Base-by-base conservation (phyloP, 768 basidiomycete species). In the Russula griseocarnosa region DNA sequence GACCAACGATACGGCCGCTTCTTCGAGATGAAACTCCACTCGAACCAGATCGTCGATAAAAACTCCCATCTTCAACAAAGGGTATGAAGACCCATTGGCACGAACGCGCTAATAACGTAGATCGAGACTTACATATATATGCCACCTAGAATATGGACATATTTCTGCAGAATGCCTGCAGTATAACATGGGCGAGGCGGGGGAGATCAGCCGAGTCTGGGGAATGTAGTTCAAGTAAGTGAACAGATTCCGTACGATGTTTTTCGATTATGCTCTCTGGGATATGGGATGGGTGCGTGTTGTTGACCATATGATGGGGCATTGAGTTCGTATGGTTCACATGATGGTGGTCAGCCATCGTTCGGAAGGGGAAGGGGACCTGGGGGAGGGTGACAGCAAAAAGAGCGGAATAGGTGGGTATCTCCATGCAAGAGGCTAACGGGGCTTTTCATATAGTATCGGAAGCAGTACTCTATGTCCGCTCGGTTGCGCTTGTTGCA, bases 41-140 rank as follows among this genome's bases (percentile, higher is more conserved):
- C 66, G 10, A 58, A 66, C 62, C 62, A 55, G 13, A 66, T n/a
- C 18, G 56, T 50, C 16, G 57, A 49, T 53, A 66, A 46, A 57
- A 42, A 64, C 26, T 65, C 66, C 66, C 66, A 66, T 36, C 66
- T 66, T 34, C 13, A 14, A 36, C 16, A 3, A 8, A n/a, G 8
- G n/a, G 20, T 13, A 36, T 59, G 26, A 38, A 9, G 3, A 16
- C 44, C 22, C 5, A 18, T 36, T 13, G 13, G 13, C 3, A 26
- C 14, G 1, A 47, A 10, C 5, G 16, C 20, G 36, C 44, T 4
- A n/a, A 47, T 22, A 24, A 47, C 11, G 32, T 5, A 10, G 28
- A 9, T 18, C 26, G 11, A 38, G n/a, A 4, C 59, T 55, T 18
- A 65, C 63, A 65, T 34, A 24, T 32, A 65, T 42, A 60, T 4